phyloP scores from a whole-genome alignment of 345 rosid species.

The thale cress (Arabidopsis thaliana) region DNA sequence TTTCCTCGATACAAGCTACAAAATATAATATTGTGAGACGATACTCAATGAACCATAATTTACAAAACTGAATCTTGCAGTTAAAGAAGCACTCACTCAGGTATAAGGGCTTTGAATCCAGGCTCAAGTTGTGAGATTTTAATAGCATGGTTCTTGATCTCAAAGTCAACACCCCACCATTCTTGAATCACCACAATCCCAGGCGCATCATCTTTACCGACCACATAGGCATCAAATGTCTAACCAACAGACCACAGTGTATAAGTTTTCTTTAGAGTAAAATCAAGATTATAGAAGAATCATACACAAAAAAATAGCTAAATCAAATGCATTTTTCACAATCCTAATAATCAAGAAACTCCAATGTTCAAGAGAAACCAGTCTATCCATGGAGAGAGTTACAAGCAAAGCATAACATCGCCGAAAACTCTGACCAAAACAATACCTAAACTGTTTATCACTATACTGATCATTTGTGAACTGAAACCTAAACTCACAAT shows the following conservation, averaged over 20 bases:
- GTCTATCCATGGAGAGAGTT: too few relatives aligned
- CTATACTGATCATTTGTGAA: too few relatives aligned
- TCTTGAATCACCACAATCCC: conserved; percentile 94
- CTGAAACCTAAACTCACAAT: too few relatives aligned
- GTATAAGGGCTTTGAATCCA: conserved; percentile 88
- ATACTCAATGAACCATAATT: not conserved
- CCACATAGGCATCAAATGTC: conserved; percentile 91
- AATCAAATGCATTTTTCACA: not conserved
- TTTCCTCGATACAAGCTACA: conserved; percentile 90
- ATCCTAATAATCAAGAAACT: not conserved
- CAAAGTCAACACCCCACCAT: conserved; percentile 99
- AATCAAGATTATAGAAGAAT: not conserved
- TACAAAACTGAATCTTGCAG: not conserved
- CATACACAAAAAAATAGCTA: conserved; percentile 1
- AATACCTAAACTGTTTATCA: too few relatives aligned
- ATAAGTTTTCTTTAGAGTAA: not conserved
- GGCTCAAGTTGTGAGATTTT: conserved; percentile 81
- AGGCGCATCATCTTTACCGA: conserved; percentile 89
- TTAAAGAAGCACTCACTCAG: conserved; percentile 60
- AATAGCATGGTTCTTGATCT: conserved; percentile 89
- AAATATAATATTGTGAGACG: not conserved
- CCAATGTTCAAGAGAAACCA: not conserved
- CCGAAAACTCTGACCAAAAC: too few relatives aligned
- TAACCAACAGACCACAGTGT: conserved; percentile 36
- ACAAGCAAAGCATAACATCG: too few relatives aligned